Conservation (phyloP, 306 rosid species). For the Lithocarpus polystachyus region DNA sequence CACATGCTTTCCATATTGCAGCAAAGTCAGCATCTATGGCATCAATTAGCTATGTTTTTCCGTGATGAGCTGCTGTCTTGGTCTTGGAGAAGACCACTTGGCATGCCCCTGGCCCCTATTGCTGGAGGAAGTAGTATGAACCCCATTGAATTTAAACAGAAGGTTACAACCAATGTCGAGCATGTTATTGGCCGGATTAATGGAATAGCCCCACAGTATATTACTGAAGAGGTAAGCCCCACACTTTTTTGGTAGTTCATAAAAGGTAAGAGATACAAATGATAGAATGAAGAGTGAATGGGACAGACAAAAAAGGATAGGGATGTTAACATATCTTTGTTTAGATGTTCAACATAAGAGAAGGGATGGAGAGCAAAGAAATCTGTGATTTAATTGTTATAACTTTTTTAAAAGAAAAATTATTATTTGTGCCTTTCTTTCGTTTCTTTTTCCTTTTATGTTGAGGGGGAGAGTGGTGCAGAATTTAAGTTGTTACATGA, state of each 20-base stretch:
- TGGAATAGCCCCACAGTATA: conserved; percentile 83
- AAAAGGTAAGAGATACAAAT: not conserved
- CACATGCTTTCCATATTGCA: conserved; percentile 41
- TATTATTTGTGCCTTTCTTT: too few relatives aligned
- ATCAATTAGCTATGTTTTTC: conserved; percentile 98
- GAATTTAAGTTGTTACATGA: too few relatives aligned
- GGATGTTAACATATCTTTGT: not conserved
- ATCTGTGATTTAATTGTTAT: not conserved
- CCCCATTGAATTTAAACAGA: conserved; percentile 82
- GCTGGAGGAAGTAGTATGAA: conserved; percentile 78
- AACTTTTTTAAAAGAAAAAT: not conserved
- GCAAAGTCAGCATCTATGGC: conserved; percentile 98
- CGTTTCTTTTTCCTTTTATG: too few relatives aligned
- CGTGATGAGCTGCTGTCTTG: conserved; percentile 97
- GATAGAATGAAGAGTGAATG: not conserved
- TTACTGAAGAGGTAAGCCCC: conserved; percentile 80
- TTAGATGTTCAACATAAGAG: not conserved
- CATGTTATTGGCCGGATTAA: conserved; percentile 71
- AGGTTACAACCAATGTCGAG: conserved; percentile 83
- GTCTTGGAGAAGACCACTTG: conserved; percentile 99
- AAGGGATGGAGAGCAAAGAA: not conserved
- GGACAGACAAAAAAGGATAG: not conserved
- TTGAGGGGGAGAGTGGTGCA: too few relatives aligned
- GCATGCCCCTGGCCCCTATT: conserved; percentile 80
- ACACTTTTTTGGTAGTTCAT: not conserved